These are phyloP conservation scores for Carnegiea gigantea DNA, from an alignment of 179 eudicot species.

Conservation along the genomic window DNA sequence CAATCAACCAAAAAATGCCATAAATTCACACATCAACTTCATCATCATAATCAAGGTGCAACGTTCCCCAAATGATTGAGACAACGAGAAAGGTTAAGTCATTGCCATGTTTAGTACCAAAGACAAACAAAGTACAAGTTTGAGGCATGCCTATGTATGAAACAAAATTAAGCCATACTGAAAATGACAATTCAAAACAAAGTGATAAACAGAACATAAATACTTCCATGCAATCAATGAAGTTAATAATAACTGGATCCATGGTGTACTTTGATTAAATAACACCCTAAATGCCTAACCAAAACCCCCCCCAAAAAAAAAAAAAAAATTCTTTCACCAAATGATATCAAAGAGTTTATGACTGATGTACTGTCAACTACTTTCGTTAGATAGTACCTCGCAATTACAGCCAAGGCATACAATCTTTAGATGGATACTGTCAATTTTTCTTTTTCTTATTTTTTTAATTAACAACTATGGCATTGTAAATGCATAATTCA, in stretches of 20 bases:
- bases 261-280: not conserved
- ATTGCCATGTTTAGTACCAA: slow-evolving; percentile 21
- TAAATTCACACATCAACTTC: slow-evolving; percentile 9
- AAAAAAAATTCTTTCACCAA: not conserved
- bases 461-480: no score
- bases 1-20: slow-evolving; percentile 7
- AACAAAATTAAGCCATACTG: not conserved
- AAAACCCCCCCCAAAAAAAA: no score
- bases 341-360: not conserved
- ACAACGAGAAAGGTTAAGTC: not conserved
- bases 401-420: not conserved
- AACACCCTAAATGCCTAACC: not conserved
- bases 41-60: slow-evolving; percentile 5
- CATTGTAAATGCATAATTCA: no score
- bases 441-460: not conserved
- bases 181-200: not conserved
- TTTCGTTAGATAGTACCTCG: not conserved
- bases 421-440: not conserved
- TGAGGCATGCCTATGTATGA: not conserved
- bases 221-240: not conserved
- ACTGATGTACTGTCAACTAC: not conserved
- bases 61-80: not conserved
- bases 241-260: not conserved
- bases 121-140: slow-evolving; percentile 18
- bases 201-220: not conserved